Percentiles rank a stretch among this genome's conserved stretches.
Evolutionary conservation across 495 filamentous ascomycete species (phyloP).

Genomic region (Penicillium pulvis): DNA sequence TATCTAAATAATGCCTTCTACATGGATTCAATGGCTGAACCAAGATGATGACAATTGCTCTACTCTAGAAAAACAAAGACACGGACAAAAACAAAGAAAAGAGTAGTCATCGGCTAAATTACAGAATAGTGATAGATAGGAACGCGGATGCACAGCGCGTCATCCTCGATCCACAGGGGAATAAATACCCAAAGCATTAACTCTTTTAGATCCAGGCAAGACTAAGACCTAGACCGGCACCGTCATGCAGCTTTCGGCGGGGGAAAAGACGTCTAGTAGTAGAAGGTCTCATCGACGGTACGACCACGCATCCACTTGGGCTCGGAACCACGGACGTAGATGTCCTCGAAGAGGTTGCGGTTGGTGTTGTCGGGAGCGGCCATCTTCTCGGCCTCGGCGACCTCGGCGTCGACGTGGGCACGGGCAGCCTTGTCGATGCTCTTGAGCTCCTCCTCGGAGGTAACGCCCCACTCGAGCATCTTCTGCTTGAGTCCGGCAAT

Average conservation of each 20-base stretch:
- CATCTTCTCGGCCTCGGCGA: conserved; percentile 87
- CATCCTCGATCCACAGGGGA: conserved; percentile 5
- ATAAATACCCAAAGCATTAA: conserved; percentile 12
- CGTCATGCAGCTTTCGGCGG: conserved; percentile 10
- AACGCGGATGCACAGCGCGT: conserved; percentile 21
- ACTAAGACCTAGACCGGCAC: conserved; percentile 9
- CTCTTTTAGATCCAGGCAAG: conserved; percentile 15
- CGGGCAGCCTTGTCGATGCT: conserved; percentile 89
- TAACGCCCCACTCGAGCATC: conserved; percentile 91
- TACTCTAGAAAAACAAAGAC: conserved; percentile 30
- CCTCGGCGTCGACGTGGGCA: conserved; percentile 82
- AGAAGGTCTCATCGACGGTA: conserved; percentile 90
- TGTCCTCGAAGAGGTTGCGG: conserved; percentile 91
- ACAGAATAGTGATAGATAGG: conserved; percentile 35
- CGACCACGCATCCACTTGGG: conserved; percentile 88
- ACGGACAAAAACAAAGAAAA: conserved; percentile 19
- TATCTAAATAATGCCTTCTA: not conserved
- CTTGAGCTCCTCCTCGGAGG: conserved; percentile 97
- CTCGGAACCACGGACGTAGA: conserved; percentile 91
- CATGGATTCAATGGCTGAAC: not conserved
- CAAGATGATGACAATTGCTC: conserved; percentile 26
- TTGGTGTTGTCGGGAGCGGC: conserved; percentile 69
- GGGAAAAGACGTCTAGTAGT: conserved; percentile 57
- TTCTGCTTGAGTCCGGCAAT: conserved; percentile 98
- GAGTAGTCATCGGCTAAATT: conserved; percentile 40